Evolutionary conservation across 1,284 basidiomycete species (phyloP).

Genomic region (Sphagnurus paluster): DNA sequence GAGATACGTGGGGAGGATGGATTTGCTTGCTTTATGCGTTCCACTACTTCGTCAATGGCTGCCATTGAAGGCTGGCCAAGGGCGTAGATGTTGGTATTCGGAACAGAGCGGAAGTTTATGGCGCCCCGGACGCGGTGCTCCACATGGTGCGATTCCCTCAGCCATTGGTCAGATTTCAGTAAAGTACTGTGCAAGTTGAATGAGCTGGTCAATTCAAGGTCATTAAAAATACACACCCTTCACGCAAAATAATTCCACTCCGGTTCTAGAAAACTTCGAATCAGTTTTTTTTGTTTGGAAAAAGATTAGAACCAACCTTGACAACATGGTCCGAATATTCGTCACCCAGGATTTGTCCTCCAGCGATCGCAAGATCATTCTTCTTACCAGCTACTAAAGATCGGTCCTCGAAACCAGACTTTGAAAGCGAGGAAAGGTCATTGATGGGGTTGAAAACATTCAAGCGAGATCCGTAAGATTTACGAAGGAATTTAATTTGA

Average conservation of each 20-base stretch:
- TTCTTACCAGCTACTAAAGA: constrained; percentile 62
- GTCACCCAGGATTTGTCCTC: constrained; percentile 87
- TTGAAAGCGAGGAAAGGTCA: constrained; percentile 81
- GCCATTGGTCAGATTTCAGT: constrained; percentile 92
- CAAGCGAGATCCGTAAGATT: constrained; percentile 72
- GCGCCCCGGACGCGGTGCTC: constrained; percentile 83
- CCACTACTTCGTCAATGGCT: constrained; percentile 85
- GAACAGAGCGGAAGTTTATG: constrained; percentile 91
- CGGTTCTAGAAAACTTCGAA: constrained; percentile 58
- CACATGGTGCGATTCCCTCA: constrained; percentile 65
- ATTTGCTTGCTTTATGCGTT: constrained; percentile 63
- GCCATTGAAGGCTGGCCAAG: constrained; percentile 92
- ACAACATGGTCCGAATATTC: constrained; percentile 95
- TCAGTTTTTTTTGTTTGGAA: neutral
- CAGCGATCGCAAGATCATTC: constrained; percentile 78
- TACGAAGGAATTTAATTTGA: constrained; percentile 85
- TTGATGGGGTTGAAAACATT: constrained; percentile 88
- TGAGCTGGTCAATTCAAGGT: constrained; percentile 5
- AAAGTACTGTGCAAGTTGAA: constrained; percentile 58
- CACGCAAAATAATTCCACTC: constrained; percentile 89
- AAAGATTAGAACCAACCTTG: constrained; percentile 50
- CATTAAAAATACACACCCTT: constrained; percentile 56
- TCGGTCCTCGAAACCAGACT: constrained; percentile 55
- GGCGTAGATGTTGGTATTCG: constrained; percentile 85
- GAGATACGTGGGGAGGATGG: constrained; percentile 66